Conservation (phyloP, 176 grass and related monocot genomes). For the Puya raimondii region DNA sequence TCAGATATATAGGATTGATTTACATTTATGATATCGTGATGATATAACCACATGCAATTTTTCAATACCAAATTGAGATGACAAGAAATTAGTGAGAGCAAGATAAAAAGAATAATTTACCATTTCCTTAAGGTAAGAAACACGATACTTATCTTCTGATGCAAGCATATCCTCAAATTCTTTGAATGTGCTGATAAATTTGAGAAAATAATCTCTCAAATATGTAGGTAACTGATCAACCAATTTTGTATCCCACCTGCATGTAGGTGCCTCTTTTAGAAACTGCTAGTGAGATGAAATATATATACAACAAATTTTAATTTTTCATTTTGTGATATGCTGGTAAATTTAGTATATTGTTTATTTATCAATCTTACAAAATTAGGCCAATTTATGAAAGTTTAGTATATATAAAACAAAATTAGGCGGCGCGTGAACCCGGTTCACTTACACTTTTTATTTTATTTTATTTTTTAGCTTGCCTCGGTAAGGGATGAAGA, state of each 20-base stretch:
- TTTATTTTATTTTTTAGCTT: no score
- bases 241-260: constrained; percentile 27
- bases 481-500: no score
- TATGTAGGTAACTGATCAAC: constrained; percentile 19
- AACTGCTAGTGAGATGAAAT: not conserved
- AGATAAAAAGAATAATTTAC: constrained; percentile 1
- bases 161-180: constrained; percentile 27
- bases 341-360: no score
- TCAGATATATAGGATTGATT: no score
- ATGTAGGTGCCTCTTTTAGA: not conserved
- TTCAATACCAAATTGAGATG: not conserved
- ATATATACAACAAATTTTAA: not conserved
- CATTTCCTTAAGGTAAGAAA: constrained; percentile 1
- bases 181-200: constrained; percentile 5
- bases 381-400: no score
- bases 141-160: constrained; percentile 22
- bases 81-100: not conserved
- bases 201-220: constrained; percentile 13
- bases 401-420: no score
- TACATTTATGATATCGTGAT: not conserved
- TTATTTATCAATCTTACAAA: no score
- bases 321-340: not conserved
- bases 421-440: no score
- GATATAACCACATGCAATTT: not conserved
- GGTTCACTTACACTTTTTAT: no score